These are phyloP conservation scores for Chlamydomonas schloesseri DNA, from an alignment of 139 green algal species.

Conservation along the genomic window DNA sequence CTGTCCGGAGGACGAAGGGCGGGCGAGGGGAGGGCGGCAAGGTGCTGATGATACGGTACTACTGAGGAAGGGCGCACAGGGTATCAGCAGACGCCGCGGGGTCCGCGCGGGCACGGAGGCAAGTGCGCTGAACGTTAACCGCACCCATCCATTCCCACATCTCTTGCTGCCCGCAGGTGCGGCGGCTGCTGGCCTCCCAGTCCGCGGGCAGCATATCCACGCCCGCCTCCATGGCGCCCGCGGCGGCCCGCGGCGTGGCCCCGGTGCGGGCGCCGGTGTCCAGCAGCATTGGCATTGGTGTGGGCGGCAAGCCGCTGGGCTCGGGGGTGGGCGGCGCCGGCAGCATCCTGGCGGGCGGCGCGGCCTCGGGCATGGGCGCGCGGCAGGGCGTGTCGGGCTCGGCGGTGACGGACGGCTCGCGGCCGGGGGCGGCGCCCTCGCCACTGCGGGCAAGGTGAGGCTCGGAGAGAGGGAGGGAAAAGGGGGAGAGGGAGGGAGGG, in stretches of 20 bases:
- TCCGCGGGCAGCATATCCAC: slow-evolving; percentile 27
- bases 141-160: too few species aligned
- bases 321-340: not conserved
- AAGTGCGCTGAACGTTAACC: too few species aligned
- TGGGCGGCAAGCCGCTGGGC: slow-evolving; percentile 20
- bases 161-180: too few species aligned
- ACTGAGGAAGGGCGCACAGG: too few species aligned
- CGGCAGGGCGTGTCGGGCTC: not conserved
- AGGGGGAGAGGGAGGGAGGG: not conserved
- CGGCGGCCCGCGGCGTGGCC: not conserved
- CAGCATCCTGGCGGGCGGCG: slow-evolving; percentile 22
- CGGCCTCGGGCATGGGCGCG: not conserved
- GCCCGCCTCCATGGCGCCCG: not conserved
- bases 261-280: slow-evolving; percentile 3
- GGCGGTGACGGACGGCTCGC: not conserved
- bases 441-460: slow-evolving; percentile 26
- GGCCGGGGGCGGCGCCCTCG: not conserved
- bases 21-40: too few species aligned
- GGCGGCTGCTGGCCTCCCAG: slow-evolving; percentile 44
- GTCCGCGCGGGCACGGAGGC: too few species aligned
- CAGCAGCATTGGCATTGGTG: slow-evolving; percentile 40
- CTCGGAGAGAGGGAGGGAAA: not conserved
- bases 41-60: too few species aligned
- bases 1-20: too few species aligned
- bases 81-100: too few species aligned